Evolutionary conservation across 2,329 filamentous ascomycete genomes (phyloP).

Genomic region (Paraconiothyrium brasiliense): DNA sequence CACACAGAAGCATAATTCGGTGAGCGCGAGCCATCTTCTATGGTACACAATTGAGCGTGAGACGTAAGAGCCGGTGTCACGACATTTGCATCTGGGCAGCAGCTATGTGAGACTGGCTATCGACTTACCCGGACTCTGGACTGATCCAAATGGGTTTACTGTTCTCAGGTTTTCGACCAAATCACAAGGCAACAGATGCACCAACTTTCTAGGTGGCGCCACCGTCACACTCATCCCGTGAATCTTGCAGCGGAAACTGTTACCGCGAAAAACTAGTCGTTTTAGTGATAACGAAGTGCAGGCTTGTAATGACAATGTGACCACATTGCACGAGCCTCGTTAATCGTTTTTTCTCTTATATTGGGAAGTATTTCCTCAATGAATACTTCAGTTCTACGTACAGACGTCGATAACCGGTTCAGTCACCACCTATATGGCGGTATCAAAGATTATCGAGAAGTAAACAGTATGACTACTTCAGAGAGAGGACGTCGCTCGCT

Average conservation of each 20-base stretch:
- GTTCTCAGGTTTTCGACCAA: background rate
- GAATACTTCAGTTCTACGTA: background rate
- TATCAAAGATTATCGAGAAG: background rate
- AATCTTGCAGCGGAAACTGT: background rate
- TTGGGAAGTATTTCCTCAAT: background rate
- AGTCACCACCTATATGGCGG: background rate
- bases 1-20: background rate
- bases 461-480: background rate
- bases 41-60: too few species aligned
- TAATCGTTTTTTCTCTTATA: background rate
- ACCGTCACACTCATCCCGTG: background rate
- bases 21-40: background rate
- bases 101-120: too few species aligned
- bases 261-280: background rate
- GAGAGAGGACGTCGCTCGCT: background rate
- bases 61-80: too few species aligned
- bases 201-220: background rate
- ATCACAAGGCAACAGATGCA: background rate
- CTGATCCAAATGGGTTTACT: background rate
- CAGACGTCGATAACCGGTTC: background rate
- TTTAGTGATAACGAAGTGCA: background rate
- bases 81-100: too few species aligned
- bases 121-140: too few species aligned
- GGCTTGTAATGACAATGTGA: background rate
- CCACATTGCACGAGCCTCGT: background rate